phyloP scores from a whole-genome alignment of 2,329 filamentous ascomycete species.

The Phialocephala subalpina region DNA sequence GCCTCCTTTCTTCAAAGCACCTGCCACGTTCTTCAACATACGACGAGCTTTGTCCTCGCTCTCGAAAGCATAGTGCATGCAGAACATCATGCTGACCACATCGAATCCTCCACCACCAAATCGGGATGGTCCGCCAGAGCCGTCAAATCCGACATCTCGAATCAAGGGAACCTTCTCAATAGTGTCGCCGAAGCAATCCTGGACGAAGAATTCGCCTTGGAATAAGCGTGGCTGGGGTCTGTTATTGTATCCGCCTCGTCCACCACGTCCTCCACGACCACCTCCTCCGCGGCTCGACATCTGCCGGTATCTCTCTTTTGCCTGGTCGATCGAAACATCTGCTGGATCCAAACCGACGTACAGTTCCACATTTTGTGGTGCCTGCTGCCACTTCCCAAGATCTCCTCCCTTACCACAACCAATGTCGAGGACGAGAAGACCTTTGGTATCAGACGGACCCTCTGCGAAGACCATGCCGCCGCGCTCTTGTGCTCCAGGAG shows the following conservation, averaged over 20 bases:
- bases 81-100: constrained; percentile 99
- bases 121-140: constrained; percentile 70
- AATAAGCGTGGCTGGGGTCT: constrained; percentile 69
- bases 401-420: constrained; percentile 98
- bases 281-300: constrained; percentile 69
- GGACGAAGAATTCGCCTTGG: constrained; percentile 86
- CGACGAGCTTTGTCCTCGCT: constrained; percentile 86
- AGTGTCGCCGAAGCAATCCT: constrained; percentile 90
- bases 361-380: constrained; percentile 87
- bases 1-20: constrained; percentile 90
- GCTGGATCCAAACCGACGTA: constrained; percentile 96
- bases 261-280: constrained; percentile 61
- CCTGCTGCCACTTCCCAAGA: constrained; percentile 93
- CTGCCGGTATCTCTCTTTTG: constrained; percentile 79
- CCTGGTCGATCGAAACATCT: constrained; percentile 90
- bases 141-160: constrained; percentile 83
- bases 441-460: constrained; percentile 49
- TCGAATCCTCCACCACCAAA: constrained; percentile 85
- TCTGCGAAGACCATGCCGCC: constrained; percentile 48
- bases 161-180: constrained; percentile 85
- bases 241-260: constrained; percentile 55
- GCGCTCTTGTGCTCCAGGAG: constrained; percentile 64
- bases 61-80: constrained; percentile 98
- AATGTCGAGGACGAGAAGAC: constrained; percentile 87
- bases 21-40: constrained; percentile 94